Base-by-base conservation (phyloP, 805 yeast species). In the Diddensiella transvaalensis region DNA sequence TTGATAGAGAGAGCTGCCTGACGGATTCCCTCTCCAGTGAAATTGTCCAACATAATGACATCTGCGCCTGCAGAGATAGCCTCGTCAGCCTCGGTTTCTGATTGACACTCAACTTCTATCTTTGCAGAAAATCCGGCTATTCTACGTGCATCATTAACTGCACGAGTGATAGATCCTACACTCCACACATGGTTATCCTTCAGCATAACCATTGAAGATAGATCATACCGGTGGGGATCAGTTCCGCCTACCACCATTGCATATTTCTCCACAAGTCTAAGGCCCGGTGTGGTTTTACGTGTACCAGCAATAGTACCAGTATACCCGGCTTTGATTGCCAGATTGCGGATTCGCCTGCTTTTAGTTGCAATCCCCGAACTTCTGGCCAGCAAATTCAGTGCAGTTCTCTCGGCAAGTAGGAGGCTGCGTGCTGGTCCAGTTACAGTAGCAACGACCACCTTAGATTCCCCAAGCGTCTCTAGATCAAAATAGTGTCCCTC, bases 51-150 rank as follows among this genome's bases (percentile, higher is more conserved):
- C 98, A 90, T 90, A 52, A 91, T 83, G 18, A 91, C 86, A 65
- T 90, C 98, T 0, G 97, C 97, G 10, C 98, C 97, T 1, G 97
- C 95, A 13, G 72, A 79, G 59, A 91, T 91, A 22, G 98, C 98
- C 64, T 91, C 97, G 54, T 77, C 73, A 1, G 98, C 98, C 60
- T 89, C 96, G 3, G 69, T 79, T 63, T 86, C 95, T 49, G 77
- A 72, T 64, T 87, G 89, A 50, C 89, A 90, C 67, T 90, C 98
- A 30, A 90, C 97, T 66, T 90, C 98, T 48, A 90, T 85, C 67
- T 90, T 90, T 33, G 85, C 75, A 2, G 96, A 79, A 67, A 90
- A 90, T 2, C 98, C 98, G 62, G 88, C 86, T 0, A 83, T 96
- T 11, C 72, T 71, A 48, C 87, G 76, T 1, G 98, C 97, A 50